Evolutionary conservation across 148 eudicot genomes (phyloP).

Genomic region (Bassia scoparia): DNA sequence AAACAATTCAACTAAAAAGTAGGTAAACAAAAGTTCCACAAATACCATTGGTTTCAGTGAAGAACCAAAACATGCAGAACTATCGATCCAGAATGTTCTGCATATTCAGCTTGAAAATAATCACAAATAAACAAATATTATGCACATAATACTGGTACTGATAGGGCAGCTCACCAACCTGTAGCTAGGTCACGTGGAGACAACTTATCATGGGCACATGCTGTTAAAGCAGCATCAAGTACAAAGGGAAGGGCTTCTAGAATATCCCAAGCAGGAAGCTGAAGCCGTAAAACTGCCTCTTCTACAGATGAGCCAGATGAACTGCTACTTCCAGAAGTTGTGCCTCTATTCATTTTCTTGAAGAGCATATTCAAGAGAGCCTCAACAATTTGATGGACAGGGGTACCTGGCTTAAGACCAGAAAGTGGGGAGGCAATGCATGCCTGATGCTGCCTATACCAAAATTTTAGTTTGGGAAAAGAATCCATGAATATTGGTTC

Average conservation of each 20-base stretch:
- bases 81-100: not conserved
- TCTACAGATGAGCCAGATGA: slow-evolving; percentile 64
- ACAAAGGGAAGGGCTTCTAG: slow-evolving; percentile 95
- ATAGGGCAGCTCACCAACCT: slow-evolving; percentile 50
- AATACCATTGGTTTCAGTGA: not conserved
- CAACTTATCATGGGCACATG: slow-evolving; percentile 80
- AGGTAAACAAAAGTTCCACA: not conserved
- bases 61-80: not conserved
- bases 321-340: slow-evolving; percentile 76
- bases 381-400: slow-evolving; percentile 83
- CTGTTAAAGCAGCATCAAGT: slow-evolving; percentile 86
- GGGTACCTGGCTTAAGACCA: slow-evolving; percentile 69
- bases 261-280: slow-evolving; percentile 93
- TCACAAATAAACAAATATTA: not conserved
- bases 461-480: slow-evolving; percentile 79
- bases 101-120: not conserved
- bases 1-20: not conserved
- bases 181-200: slow-evolving; percentile 93
- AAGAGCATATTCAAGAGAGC: slow-evolving; percentile 78
- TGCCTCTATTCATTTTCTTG: slow-evolving; percentile 59
- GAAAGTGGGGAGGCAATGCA: slow-evolving; percentile 88
- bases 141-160: not conserved
- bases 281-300: slow-evolving; percentile 58
- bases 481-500: slow-evolving; percentile 82
- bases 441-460: slow-evolving; percentile 87